Conservation (phyloP, 2,329 filamentous ascomycete species). For the Trichoderma oligosporum region DNA sequence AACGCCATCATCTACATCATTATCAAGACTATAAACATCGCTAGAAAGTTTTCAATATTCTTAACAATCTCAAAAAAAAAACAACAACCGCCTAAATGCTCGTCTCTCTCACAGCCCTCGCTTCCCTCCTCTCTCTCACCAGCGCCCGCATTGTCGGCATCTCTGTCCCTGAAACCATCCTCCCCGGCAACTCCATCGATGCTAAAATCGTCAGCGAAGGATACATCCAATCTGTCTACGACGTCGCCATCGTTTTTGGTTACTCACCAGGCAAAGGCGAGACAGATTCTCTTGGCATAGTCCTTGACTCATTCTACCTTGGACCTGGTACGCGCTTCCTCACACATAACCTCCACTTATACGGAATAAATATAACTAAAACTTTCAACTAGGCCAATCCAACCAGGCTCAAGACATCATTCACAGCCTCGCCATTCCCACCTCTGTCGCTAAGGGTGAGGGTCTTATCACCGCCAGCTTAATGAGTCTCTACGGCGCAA, state of each 20-base stretch:
- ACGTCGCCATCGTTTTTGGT: constrained; percentile 45
- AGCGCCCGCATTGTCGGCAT: constrained; percentile 43
- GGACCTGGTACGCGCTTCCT: constrained; percentile 31
- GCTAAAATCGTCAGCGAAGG: constrained; percentile 38
- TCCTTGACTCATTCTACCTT: constrained; percentile 34
- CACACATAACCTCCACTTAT: neutral
- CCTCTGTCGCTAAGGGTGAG: constrained; percentile 21
- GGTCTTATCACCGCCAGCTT: constrained; percentile 29
- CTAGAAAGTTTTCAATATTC: too few species aligned
- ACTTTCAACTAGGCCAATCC: constrained; percentile 24
- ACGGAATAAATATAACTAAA: neutral
- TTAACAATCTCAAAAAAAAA: neutral
- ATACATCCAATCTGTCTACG: constrained; percentile 44
- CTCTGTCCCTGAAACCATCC: constrained; percentile 39
- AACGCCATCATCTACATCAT: neutral
- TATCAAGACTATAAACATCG: neutral
- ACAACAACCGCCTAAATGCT: constrained; percentile 23
- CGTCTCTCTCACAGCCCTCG: constrained; percentile 24
- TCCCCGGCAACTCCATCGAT: constrained; percentile 36
- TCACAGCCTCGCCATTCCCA: constrained; percentile 28
- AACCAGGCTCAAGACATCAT: constrained; percentile 28
- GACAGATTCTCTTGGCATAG: constrained; percentile 30
- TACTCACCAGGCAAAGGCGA: constrained; percentile 28
- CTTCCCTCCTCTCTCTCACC: constrained; percentile 27
- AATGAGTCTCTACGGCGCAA: constrained; percentile 30